phyloP scores from a whole-genome alignment of 2,329 filamentous ascomycete genomes.

The Ophiostoma angusticollis region DNA sequence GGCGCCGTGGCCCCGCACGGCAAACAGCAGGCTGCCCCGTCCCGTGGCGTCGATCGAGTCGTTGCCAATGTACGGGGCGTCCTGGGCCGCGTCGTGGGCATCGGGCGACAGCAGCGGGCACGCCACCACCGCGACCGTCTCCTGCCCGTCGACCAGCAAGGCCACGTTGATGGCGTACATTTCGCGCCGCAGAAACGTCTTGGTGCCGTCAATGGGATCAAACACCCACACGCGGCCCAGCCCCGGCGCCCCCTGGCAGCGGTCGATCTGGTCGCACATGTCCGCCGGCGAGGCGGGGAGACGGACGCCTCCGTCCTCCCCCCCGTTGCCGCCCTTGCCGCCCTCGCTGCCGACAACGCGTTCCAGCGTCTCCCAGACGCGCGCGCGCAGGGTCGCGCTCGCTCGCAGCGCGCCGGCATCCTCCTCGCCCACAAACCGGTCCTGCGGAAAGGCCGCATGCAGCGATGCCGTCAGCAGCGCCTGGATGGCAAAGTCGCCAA shows the following conservation, averaged over 20 bases:
- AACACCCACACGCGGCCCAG: slow-evolving; percentile 41
- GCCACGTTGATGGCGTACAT: slow-evolving; percentile 46
- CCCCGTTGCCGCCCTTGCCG: neutral
- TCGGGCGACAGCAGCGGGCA: slow-evolving; percentile 28
- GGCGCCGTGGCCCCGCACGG: slow-evolving; percentile 34
- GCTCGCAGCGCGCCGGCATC: slow-evolving; percentile 33
- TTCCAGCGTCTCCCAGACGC: slow-evolving; percentile 35
- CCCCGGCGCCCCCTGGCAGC: slow-evolving; percentile 28
- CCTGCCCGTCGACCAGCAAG: slow-evolving; percentile 36
- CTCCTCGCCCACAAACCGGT: slow-evolving; percentile 44
- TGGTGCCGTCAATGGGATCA: slow-evolving; percentile 48
- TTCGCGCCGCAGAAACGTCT: slow-evolving; percentile 40
- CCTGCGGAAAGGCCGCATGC: slow-evolving; percentile 35
- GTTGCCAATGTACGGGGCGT: slow-evolving; percentile 31
- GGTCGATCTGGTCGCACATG: slow-evolving; percentile 41
- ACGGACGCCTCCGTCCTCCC: slow-evolving; percentile 8
- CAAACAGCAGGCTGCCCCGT: slow-evolving; percentile 38
- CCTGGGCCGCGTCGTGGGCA: slow-evolving; percentile 28
- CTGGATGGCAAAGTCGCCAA: slow-evolving; percentile 48
- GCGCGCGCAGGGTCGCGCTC: slow-evolving; percentile 28
- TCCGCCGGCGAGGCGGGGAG: slow-evolving; percentile 28
- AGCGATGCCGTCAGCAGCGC: slow-evolving; percentile 39
- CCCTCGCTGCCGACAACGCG: slow-evolving; percentile 17
- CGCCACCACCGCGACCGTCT: slow-evolving; percentile 37
- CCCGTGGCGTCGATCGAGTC: slow-evolving; percentile 29